These are phyloP conservation scores for Diaporthe caulivora DNA, from an alignment of 2,329 filamentous ascomycete species.

Conservation along the genomic window DNA sequence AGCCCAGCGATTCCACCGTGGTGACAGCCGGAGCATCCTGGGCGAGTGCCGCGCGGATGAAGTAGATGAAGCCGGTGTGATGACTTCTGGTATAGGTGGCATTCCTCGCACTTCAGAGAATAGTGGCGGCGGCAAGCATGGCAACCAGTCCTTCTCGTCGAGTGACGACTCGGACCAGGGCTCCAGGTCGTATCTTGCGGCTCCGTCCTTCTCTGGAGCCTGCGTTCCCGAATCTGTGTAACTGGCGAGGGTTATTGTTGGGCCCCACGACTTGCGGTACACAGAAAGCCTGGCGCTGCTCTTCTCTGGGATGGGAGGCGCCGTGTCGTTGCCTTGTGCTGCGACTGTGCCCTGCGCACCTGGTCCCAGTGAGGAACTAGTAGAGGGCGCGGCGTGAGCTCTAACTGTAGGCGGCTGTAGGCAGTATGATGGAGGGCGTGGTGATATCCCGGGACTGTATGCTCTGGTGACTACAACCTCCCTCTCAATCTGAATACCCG, in stretches of 20 bases:
- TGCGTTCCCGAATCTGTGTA: not conserved
- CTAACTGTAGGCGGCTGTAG: not conserved
- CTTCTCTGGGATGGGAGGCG: slow-evolving; percentile 4
- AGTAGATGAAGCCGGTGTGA: not conserved
- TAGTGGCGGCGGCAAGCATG: not conserved
- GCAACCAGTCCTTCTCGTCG: not conserved
- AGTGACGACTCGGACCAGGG: not conserved
- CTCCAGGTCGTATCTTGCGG: not conserved
- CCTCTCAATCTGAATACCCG: not conserved
- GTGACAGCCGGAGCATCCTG: not conserved
- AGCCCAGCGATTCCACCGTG: not conserved
- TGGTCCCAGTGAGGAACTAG: not conserved
- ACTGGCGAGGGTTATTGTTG: not conserved
- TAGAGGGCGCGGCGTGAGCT: not conserved
- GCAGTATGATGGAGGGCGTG: not conserved
- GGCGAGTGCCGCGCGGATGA: not conserved
- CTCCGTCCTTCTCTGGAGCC: not conserved
- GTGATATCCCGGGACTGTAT: not conserved
- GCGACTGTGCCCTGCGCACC: too few relatives aligned
- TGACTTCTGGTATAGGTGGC: not conserved
- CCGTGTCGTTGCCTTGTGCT: not conserved
- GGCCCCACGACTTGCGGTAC: slow-evolving; percentile 1
- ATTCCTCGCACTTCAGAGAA: not conserved
- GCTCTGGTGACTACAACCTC: not conserved
- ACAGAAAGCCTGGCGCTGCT: slow-evolving; percentile 6